These are phyloP conservation scores for Russula olivacea DNA, from an alignment of 768 basidiomycete genomes.

Conservation along the genomic window DNA sequence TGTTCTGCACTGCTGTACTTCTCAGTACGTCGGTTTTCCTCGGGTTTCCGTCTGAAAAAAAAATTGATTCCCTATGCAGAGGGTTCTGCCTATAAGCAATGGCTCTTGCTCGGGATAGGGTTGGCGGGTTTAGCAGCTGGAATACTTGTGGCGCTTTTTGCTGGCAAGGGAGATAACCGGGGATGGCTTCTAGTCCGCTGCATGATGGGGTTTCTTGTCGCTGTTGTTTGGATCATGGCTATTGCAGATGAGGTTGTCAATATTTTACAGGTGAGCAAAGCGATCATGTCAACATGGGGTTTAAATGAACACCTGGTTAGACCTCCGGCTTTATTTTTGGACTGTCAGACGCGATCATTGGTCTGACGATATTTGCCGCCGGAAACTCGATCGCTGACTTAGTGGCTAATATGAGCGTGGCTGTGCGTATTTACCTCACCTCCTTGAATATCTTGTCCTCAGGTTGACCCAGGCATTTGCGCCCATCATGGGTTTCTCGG, in stretches of 20 bases:
- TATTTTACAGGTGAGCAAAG: slow-evolving; percentile 62
- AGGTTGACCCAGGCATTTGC: slow-evolving; percentile 56
- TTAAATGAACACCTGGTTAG: slow-evolving; percentile 36
- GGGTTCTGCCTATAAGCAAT: slow-evolving; percentile 39
- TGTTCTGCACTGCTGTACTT: slow-evolving; percentile 70
- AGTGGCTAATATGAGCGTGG: slow-evolving; percentile 95
- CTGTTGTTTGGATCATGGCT: slow-evolving; percentile 97
- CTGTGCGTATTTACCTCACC: slow-evolving; percentile 42
- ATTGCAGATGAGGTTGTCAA: slow-evolving; percentile 95
- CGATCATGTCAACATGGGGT: neutral
- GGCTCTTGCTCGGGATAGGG: slow-evolving; percentile 50
- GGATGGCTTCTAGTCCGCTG: slow-evolving; percentile 65
- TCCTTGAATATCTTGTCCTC: neutral
- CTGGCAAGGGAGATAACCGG: slow-evolving; percentile 51
- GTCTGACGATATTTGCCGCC: slow-evolving; percentile 92
- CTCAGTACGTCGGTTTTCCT: slow-evolving; percentile 51
- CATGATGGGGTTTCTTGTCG: slow-evolving; percentile 84
- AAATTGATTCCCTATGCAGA: slow-evolving; percentile 33
- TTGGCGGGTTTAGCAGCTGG: slow-evolving; percentile 51
- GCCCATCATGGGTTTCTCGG: slow-evolving; percentile 92
- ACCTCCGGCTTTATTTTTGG: slow-evolving; percentile 92
- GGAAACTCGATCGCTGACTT: slow-evolving; percentile 96
- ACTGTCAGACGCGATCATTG: slow-evolving; percentile 94
- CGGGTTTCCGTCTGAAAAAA: neutral
- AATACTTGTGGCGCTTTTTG: slow-evolving; percentile 52